Conservation (phyloP, 2,329 filamentous ascomycete genomes). For the Fusarium camptoceras region DNA sequence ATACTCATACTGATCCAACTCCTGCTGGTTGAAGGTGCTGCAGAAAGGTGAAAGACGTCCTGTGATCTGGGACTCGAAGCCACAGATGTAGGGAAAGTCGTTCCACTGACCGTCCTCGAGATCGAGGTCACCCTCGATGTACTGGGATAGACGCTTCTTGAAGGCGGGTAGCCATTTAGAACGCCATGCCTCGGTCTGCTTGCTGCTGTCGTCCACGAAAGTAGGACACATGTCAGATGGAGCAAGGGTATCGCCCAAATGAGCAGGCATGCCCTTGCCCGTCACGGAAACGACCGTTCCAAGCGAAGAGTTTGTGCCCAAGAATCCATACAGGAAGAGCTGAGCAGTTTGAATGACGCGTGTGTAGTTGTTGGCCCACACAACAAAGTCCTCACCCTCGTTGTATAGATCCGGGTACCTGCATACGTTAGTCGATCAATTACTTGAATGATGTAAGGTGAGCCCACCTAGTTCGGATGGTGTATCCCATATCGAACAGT, state of each 20-base stretch:
- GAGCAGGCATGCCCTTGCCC: slow-evolving; percentile 62
- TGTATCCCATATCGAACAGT: slow-evolving; percentile 66
- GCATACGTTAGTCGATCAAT: neutral
- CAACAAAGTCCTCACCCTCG: slow-evolving; percentile 63
- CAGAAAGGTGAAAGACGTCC: slow-evolving; percentile 73
- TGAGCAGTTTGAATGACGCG: slow-evolving; percentile 72
- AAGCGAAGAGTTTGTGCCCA: slow-evolving; percentile 65
- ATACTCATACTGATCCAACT: slow-evolving; percentile 74
- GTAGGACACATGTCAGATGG: slow-evolving; percentile 72
- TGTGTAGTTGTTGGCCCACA: slow-evolving; percentile 75
- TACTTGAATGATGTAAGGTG: accelerated
- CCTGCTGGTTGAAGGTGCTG: slow-evolving; percentile 69
- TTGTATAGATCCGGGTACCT: slow-evolving; percentile 63
- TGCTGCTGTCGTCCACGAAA: slow-evolving; percentile 66
- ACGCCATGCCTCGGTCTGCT: slow-evolving; percentile 61
- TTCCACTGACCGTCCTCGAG: slow-evolving; percentile 65
- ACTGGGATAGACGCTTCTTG: slow-evolving; percentile 63
- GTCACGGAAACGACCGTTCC: slow-evolving; percentile 71
- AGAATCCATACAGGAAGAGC: slow-evolving; percentile 70
- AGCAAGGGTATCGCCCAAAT: slow-evolving; percentile 70
- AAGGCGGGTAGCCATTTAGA: slow-evolving; percentile 64
- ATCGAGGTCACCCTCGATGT: slow-evolving; percentile 66
- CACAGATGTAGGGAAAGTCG: slow-evolving; percentile 76
- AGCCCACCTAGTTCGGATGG: slow-evolving; percentile 57
- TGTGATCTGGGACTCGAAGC: slow-evolving; percentile 76